phyloP scores from a whole-genome alignment of 345 rosid genomes.

The Acer yangbiense region DNA sequence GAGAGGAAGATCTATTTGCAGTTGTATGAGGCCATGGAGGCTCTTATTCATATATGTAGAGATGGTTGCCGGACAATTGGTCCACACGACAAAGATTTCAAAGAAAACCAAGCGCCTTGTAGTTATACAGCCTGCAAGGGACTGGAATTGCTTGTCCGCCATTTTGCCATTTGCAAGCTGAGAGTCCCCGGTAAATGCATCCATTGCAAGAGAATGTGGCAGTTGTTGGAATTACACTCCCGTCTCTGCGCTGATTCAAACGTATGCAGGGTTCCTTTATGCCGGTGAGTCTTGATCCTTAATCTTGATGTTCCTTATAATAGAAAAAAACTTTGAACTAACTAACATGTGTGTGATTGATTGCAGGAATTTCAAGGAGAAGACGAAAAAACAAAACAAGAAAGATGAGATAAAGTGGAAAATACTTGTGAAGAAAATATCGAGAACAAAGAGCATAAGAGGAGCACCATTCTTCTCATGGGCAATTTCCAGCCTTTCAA shows the following conservation, averaged over 20 bases:
- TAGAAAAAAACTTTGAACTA: too few relatives aligned
- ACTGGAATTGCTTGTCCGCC: conserved; percentile 72
- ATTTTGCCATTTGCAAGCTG: conserved; percentile 74
- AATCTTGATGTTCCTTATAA: too few relatives aligned
- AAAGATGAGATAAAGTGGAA: conserved; percentile 75
- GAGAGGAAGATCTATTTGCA: conserved; percentile 72
- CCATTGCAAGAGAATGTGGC: conserved; percentile 98
- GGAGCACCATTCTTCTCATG: conserved; percentile 53
- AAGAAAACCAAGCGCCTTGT: conserved; percentile 55
- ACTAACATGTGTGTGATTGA: neutral
- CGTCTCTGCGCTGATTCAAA: conserved; percentile 69
- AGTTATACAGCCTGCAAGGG: conserved; percentile 75
- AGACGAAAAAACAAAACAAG: conserved; percentile 64
- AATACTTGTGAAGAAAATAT: conserved; percentile 66
- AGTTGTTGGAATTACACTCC: conserved; percentile 78
- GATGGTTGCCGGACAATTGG: conserved; percentile 92
- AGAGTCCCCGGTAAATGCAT: conserved; percentile 81
- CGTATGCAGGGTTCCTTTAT: conserved; percentile 79
- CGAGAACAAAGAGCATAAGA: conserved; percentile 55
- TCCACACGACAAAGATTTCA: conserved; percentile 73
- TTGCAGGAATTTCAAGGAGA: conserved; percentile 69
- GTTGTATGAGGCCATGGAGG: conserved; percentile 88
- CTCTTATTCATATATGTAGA: conserved; percentile 88
- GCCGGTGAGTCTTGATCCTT: conserved; percentile 43
- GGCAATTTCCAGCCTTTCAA: conserved; percentile 14